Percentiles rank a stretch among this genome's conserved stretches.
phyloP scores from a whole-genome alignment of 2,329 filamentous ascomycete species.

The Lecanicillium sp. region DNA sequence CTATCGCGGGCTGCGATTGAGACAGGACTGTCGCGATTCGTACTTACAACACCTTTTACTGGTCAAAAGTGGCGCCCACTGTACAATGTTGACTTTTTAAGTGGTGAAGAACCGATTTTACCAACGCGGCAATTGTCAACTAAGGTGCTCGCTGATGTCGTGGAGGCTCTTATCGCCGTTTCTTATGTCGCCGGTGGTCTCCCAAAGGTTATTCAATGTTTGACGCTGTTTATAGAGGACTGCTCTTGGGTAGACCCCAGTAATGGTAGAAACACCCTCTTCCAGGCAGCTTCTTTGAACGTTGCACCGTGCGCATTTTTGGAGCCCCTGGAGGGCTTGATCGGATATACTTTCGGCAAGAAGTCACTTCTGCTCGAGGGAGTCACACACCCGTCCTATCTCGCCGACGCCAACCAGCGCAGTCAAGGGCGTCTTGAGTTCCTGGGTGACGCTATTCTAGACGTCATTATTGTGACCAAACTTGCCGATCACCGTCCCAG shows the following conservation, averaged over 20 bases:
- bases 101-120: constrained; percentile 8
- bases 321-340: constrained; percentile 48
- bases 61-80: constrained; percentile 63
- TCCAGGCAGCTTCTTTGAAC: constrained; percentile 26
- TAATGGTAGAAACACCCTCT: constrained; percentile 33
- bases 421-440: constrained; percentile 73
- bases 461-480: constrained; percentile 61
- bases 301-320: constrained; percentile 31
- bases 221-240: constrained; percentile 58
- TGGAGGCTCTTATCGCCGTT: constrained; percentile 77
- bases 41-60: constrained; percentile 60
- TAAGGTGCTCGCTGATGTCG: constrained; percentile 78
- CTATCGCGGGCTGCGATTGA: constrained; percentile 57
- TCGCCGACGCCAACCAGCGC: constrained; percentile 28
- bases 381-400: constrained; percentile 64
- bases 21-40: constrained; percentile 60
- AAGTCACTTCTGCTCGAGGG: constrained; percentile 66
- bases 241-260: constrained; percentile 41
- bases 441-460: constrained; percentile 77
- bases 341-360: constrained; percentile 65
- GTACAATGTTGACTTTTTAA: constrained; percentile 37
- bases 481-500: constrained; percentile 41
- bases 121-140: constrained; percentile 45
- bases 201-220: constrained; percentile 52
- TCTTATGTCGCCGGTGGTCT: constrained; percentile 63